Evolutionary conservation across 768 basidiomycete genomes (phyloP).

Genomic region (Lentinula boryana): DNA sequence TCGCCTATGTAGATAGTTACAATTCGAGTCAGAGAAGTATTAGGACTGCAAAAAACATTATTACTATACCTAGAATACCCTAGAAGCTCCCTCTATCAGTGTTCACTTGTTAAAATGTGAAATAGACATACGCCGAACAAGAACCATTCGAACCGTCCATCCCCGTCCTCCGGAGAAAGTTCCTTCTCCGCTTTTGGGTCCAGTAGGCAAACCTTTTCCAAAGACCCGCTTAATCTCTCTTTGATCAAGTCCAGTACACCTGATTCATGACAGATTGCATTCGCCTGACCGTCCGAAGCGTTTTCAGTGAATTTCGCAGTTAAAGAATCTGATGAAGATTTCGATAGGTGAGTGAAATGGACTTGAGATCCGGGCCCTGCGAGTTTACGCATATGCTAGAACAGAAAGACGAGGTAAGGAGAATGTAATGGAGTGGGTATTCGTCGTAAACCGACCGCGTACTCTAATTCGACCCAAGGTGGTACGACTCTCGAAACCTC

Average conservation of each 20-base stretch:
- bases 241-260: slow-evolving; percentile 60
- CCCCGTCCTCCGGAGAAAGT: slow-evolving; percentile 72
- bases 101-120: not conserved
- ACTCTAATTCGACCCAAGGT: slow-evolving; percentile 92
- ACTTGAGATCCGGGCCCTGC: slow-evolving; percentile 62
- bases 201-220: slow-evolving; percentile 79
- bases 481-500: slow-evolving; percentile 62
- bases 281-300: slow-evolving; percentile 18
- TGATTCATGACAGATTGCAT: slow-evolving; percentile 39
- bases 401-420: slow-evolving; percentile 1
- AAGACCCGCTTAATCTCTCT: slow-evolving; percentile 19
- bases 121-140: slow-evolving; percentile 72
- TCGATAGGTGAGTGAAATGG: slow-evolving; percentile 84
- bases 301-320: slow-evolving; percentile 21
- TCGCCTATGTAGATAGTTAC: slow-evolving; percentile 50
- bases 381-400: slow-evolving; percentile 80
- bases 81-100: slow-evolving; percentile 14
- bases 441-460: slow-evolving; percentile 46
- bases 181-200: slow-evolving; percentile 78
- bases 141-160: slow-evolving; percentile 77
- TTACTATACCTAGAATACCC: slow-evolving; percentile 53
- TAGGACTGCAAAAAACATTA: not conserved
- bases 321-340: slow-evolving; percentile 57
- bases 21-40: not conserved
- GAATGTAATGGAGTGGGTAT: slow-evolving; percentile 2